A percentile compares a stretch with the other conserved stretches of the same genome.
Conservation (phyloP, 768 basidiomycete species). For the Rhodotorula babjevae region DNA sequence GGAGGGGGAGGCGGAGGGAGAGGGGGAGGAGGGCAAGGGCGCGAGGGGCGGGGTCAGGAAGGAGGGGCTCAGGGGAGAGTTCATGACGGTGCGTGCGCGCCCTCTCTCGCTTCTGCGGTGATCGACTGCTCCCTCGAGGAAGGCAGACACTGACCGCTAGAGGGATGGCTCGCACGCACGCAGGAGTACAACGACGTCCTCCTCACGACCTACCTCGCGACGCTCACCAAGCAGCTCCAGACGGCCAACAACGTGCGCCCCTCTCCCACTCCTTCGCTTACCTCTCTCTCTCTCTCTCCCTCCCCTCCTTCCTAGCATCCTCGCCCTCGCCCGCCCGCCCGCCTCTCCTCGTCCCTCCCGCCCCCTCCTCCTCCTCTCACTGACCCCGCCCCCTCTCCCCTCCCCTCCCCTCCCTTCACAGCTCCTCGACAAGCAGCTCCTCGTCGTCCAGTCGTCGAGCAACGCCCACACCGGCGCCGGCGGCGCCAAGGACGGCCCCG, state of each 20-base stretch:
- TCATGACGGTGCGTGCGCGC: slow-evolving; percentile 63
- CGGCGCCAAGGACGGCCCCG: not conserved
- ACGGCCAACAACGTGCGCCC: slow-evolving; percentile 76
- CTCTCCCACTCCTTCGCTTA: too few species aligned
- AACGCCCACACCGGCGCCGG: not conserved
- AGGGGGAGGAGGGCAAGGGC: not conserved
- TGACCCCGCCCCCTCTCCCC: too few species aligned
- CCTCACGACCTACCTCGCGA: slow-evolving; percentile 78
- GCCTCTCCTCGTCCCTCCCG: too few species aligned
- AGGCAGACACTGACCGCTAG: slow-evolving; percentile 48
- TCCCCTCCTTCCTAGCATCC: too few species aligned
- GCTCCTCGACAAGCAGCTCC: slow-evolving; percentile 36
- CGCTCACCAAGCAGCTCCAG: slow-evolving; percentile 80
- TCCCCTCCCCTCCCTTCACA: not conserved
- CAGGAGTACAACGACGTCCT: slow-evolving; percentile 90
- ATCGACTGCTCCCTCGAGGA: too few species aligned
- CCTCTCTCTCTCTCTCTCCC: too few species aligned
- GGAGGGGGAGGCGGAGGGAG: not conserved
- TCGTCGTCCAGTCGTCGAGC: slow-evolving; percentile 8
- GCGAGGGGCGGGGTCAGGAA: not conserved
- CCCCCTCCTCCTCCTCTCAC: not conserved
- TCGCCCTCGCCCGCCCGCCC: not conserved
- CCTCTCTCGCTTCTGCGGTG: not conserved
- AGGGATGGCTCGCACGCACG: not conserved
- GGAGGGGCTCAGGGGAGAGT: slow-evolving; percentile 72